Percentiles rank a stretch among this genome's conserved stretches.
phyloP scores from a whole-genome alignment of 495 filamentous ascomycete genomes.

The Tuber indicum region DNA sequence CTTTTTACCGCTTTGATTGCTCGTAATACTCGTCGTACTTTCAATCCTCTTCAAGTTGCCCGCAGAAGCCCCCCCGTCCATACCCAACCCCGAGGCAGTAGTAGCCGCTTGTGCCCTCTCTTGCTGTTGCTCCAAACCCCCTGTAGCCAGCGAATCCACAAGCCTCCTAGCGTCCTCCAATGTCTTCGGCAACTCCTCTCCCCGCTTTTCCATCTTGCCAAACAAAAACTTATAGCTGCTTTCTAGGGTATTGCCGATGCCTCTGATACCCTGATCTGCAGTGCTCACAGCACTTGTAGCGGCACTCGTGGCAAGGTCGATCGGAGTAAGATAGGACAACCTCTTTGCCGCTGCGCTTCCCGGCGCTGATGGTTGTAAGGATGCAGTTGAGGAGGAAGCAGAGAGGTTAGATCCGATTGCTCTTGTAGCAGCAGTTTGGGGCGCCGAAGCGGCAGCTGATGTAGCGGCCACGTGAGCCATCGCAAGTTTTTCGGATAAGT shows the following conservation, averaged over 20 bases:
- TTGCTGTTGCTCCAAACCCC: conserved; percentile 40
- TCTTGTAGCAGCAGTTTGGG: conserved; percentile 7
- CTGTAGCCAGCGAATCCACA: conserved; percentile 60
- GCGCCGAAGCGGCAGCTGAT: conserved; percentile 15
- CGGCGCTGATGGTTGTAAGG: conserved; percentile 27
- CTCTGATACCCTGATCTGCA: conserved; percentile 85
- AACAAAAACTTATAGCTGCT: conserved; percentile 91
- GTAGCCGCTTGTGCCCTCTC: neutral
- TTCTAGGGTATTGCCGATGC: conserved; percentile 77
- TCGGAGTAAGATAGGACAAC: conserved; percentile 44
- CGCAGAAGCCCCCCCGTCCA: neutral
- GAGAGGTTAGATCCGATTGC: conserved; percentile 13
- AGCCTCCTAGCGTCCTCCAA: conserved; percentile 86
- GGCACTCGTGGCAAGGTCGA: conserved; percentile 31
- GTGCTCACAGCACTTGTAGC: conserved; percentile 68
- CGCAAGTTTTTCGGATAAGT: conserved; percentile 33
- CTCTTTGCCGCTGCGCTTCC: conserved; percentile 33
- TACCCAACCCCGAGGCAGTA: conserved; percentile 6
- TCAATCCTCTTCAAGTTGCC: conserved; percentile 19
- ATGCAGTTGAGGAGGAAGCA: conserved; percentile 17
- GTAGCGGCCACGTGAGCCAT: conserved; percentile 28
- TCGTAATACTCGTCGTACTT: conserved; percentile 25
- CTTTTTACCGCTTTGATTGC: conserved; percentile 17
- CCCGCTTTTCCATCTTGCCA: conserved; percentile 69
- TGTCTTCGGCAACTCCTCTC: conserved; percentile 65